A percentile compares a stretch with the other conserved stretches of the same genome.
phyloP scores from a whole-genome alignment of 2,329 filamentous ascomycete species.

The Claviceps capensis region DNA sequence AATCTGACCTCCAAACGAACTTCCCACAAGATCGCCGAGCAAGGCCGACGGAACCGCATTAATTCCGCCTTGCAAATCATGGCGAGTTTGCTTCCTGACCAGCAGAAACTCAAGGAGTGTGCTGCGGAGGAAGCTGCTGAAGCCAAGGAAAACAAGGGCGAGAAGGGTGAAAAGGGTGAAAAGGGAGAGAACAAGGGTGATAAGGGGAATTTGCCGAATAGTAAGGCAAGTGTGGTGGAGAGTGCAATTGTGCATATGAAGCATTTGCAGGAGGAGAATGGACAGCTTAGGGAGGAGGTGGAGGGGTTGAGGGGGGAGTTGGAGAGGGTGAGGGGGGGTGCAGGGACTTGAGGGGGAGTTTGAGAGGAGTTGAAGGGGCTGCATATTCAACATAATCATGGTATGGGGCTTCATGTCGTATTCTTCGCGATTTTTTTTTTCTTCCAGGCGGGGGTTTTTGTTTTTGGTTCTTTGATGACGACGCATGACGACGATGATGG shows the following conservation, averaged over 20 bases:
- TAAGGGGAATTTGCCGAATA: slow-evolving; percentile 48
- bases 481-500: neutral
- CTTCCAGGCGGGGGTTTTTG: neutral
- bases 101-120: slow-evolving; percentile 24
- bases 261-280: slow-evolving; percentile 61
- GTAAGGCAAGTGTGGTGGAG: slow-evolving; percentile 96
- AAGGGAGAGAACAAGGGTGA: slow-evolving; percentile 18
- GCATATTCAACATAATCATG: too few relatives aligned
- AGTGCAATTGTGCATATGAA: slow-evolving; percentile 93
- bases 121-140: too few relatives aligned
- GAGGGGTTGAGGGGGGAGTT: slow-evolving; percentile 19
- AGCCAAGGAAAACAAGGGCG: slow-evolving; percentile 31
- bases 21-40: slow-evolving; percentile 95
- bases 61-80: slow-evolving; percentile 90
- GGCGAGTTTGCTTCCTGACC: slow-evolving; percentile 64
- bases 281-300: slow-evolving; percentile 50
- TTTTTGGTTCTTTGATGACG: neutral
- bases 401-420: too few relatives aligned
- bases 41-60: slow-evolving; percentile 87
- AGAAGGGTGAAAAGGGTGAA: slow-evolving; percentile 20
- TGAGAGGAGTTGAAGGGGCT: too few relatives aligned
- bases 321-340: slow-evolving; percentile 9
- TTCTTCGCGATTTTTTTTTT: neutral
- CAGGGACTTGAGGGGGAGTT: neutral
- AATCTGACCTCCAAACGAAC: slow-evolving; percentile 94